phyloP scores from a whole-genome alignment of 2,329 filamentous ascomycete genomes.

The Chrysosporium keratinophilum region DNA sequence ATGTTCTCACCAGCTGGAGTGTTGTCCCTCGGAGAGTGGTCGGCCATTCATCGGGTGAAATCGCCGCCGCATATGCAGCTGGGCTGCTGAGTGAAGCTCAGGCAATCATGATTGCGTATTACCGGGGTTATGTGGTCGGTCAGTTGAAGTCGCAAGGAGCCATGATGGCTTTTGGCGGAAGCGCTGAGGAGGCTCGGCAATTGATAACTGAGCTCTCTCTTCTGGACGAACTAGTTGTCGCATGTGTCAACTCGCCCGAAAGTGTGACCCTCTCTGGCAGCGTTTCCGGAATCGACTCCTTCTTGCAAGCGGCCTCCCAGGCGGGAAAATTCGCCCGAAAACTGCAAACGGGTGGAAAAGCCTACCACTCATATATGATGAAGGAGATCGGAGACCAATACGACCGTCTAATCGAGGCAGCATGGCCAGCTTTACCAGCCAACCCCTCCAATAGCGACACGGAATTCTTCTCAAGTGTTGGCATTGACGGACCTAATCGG shows the following conservation, averaged over 20 bases:
- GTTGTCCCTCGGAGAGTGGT: conserved; percentile 16
- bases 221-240: conserved; percentile 18
- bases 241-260: conserved; percentile 32
- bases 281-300: conserved; percentile 18
- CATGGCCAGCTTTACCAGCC: background rate
- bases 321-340: conserved; percentile 17
- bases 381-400: conserved; percentile 13
- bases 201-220: conserved; percentile 3
- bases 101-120: conserved; percentile 17
- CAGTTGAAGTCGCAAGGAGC: background rate
- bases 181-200: background rate
- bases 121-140: conserved; percentile 13
- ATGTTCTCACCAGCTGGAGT: conserved; percentile 15
- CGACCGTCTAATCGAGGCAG: background rate
- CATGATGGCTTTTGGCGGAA: conserved; percentile 16
- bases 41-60: conserved; percentile 23
- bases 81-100: conserved; percentile 11
- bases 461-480: too few species aligned
- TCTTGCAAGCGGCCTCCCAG: conserved; percentile 15
- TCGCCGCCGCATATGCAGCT: conserved; percentile 21
- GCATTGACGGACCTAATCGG: too few species aligned
- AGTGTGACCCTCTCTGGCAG: conserved; percentile 33
- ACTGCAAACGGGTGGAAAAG: conserved; percentile 18
- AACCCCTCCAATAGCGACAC: too few species aligned
- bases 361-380: conserved; percentile 26